Evolutionary conservation across 352 stramenopile genomes (phyloP).

Genomic region (Globisporangium mamillatum): DNA sequence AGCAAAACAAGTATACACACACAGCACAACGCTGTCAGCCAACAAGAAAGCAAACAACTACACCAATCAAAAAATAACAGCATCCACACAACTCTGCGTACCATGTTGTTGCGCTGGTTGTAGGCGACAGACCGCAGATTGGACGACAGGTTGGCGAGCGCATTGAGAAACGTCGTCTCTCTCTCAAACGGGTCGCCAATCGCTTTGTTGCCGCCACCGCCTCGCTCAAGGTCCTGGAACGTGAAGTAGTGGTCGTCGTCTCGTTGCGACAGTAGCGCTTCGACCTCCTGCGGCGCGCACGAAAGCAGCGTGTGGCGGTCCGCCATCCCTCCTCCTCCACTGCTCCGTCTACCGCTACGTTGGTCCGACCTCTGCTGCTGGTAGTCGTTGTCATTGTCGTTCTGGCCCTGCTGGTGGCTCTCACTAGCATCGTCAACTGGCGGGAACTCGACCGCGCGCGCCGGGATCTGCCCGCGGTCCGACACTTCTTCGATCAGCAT

Average conservation of each 20-base stretch:
- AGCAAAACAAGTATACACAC: neutral
- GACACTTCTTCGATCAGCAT: constrained; percentile 82
- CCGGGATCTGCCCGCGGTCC: constrained; percentile 45
- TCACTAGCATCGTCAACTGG: neutral
- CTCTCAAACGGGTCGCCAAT: constrained; percentile 54
- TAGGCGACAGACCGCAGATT: constrained; percentile 65
- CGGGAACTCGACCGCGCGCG: constrained; percentile 41
- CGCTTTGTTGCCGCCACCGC: constrained; percentile 12
- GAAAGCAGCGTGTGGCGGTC: constrained; percentile 20
- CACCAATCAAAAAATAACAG: neutral
- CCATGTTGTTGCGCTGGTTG: constrained; percentile 62
- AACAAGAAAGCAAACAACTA: neutral
- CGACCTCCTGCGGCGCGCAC: constrained; percentile 40
- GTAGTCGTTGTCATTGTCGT: constrained; percentile 22
- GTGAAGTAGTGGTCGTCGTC: constrained; percentile 70
- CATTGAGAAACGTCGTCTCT: constrained; percentile 63
- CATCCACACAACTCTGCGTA: constrained; percentile 20
- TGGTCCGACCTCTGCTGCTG: constrained; percentile 2
- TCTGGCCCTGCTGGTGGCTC: neutral
- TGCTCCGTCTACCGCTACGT: constrained; percentile 6
- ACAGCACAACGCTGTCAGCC: neutral
- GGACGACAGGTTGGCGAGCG: constrained; percentile 71
- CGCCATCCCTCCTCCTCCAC: constrained; percentile 3
- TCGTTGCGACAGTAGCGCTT: constrained; percentile 40
- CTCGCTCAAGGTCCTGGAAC: constrained; percentile 55